Evolutionary conservation across 345 rosid species (phyloP).

Genomic region (Camelina neglecta): DNA sequence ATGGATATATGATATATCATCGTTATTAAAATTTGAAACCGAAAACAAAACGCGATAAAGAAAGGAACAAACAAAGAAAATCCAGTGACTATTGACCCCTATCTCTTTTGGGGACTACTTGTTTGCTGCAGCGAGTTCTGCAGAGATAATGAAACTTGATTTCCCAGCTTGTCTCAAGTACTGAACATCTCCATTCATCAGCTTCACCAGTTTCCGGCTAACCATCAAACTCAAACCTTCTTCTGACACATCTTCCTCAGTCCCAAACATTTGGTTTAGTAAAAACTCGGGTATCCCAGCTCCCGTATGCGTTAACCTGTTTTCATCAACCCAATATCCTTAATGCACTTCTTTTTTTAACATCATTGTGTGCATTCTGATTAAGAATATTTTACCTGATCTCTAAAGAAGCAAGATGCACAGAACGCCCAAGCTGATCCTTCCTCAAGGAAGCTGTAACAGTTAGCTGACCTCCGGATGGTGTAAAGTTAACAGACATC

Average conservation of each 20-base stretch:
- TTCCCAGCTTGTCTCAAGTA: conserved; percentile 85
- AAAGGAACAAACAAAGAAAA: conserved; percentile 25
- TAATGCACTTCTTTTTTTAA: not conserved
- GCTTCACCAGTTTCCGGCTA: conserved; percentile 77
- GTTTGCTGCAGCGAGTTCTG: conserved; percentile 72
- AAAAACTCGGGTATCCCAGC: conserved; percentile 69
- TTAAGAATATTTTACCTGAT: conserved; percentile 57
- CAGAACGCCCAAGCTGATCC: conserved; percentile 70
- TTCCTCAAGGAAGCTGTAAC: conserved; percentile 63
- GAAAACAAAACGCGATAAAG: not conserved
- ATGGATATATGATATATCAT: conserved; percentile 38
- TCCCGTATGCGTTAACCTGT: conserved; percentile 72
- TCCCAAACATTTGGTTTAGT: conserved; percentile 81
- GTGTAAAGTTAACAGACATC: conserved; percentile 61
- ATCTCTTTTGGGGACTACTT: conserved; percentile 29
- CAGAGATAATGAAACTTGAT: conserved; percentile 65
- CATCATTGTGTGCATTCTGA: conserved; percentile 9
- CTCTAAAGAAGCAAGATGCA: conserved; percentile 72
- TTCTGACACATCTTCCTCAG: conserved; percentile 63
- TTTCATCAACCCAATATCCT: conserved; percentile 25
- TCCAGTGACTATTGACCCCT: not conserved
- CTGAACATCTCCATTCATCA: conserved; percentile 91
- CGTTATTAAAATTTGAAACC: conserved; percentile 29
- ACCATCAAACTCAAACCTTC: conserved; percentile 77
- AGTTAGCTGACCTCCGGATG: conserved; percentile 61